Conservation (phyloP, 148 eudicot genomes). For the Nepenthes gracilis region DNA sequence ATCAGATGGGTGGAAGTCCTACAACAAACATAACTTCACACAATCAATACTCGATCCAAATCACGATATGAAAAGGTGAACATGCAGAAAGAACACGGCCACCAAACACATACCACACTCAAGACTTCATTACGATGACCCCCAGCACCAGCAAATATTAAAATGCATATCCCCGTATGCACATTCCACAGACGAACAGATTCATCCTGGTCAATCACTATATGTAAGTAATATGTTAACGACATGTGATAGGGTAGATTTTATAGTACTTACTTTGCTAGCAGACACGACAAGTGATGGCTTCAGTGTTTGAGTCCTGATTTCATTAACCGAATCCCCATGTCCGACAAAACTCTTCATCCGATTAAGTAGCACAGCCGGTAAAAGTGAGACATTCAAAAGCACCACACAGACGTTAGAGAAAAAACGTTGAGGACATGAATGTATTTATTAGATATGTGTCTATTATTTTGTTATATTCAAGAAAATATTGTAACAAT, state of each 20-base stretch:
- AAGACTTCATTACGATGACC: constrained; percentile 98
- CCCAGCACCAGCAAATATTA: constrained; percentile 98
- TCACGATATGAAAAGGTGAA: background rate
- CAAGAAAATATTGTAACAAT: too few relatives aligned
- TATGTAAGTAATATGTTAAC: constrained; percentile 4
- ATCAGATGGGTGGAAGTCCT: constrained; percentile 99
- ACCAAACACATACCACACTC: constrained; percentile 48
- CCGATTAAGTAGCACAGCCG: constrained; percentile 2
- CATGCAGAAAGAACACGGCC: background rate
- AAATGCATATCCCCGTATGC: constrained; percentile 90
- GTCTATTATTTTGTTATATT: too few relatives aligned
- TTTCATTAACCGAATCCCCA: constrained; percentile 94
- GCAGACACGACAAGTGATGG: constrained; percentile 96
- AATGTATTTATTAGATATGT: too few relatives aligned
- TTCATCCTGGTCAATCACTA: constrained; percentile 60
- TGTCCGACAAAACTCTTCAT: constrained; percentile 93
- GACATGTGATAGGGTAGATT: constrained; percentile 1
- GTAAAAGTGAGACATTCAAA: background rate
- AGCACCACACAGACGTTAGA: too few relatives aligned
- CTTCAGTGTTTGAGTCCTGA: constrained; percentile 73
- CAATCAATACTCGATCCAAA: background rate
- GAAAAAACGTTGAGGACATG: too few relatives aligned
- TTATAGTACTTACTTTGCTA: constrained; percentile 59
- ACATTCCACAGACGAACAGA: constrained; percentile 99
- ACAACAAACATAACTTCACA: background rate